A percentile compares a stretch with the other conserved stretches of the same genome.
phyloP scores from a whole-genome alignment of 2,329 filamentous ascomycete species.

The Fusarium pilosicola region DNA sequence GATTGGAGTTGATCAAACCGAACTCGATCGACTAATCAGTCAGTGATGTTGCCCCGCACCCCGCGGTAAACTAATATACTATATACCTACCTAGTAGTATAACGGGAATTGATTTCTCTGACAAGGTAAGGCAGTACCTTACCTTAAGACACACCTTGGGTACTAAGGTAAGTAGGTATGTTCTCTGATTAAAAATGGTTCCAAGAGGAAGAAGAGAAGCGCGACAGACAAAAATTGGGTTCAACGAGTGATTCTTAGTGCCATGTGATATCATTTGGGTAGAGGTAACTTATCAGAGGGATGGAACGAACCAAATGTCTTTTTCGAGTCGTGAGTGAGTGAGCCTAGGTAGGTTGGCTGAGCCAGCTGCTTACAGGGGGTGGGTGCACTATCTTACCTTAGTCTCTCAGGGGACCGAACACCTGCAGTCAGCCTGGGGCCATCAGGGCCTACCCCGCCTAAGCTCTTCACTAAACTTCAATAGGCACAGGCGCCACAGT shows the following conservation, averaged over 20 bases:
- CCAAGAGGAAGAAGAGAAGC: neutral
- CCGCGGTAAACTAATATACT: conserved; percentile 4
- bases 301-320: neutral
- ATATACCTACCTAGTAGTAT: neutral
- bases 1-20: neutral
- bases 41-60: conserved; percentile 38
- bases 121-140: neutral
- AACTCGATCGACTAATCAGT: neutral
- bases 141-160: neutral
- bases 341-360: conserved; percentile 22
- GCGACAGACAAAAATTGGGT: neutral
- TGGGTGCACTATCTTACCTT: neutral
- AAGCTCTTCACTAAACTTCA: conserved; percentile 6
- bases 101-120: neutral
- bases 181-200: neutral
- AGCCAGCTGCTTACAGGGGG: neutral
- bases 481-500: conserved; percentile 4
- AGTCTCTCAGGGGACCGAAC: neutral
- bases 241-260: neutral
- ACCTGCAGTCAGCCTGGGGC: conserved; percentile 1
- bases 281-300: neutral
- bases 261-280: conserved; percentile 8
- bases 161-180: neutral
- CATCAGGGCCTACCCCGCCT: neutral
- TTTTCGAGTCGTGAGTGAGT: neutral